Percentiles rank a stretch among this genome's conserved stretches.
Evolutionary conservation across 2,329 filamentous ascomycete genomes (phyloP).

Genomic region (Pseudogymnoascus sp.): DNA sequence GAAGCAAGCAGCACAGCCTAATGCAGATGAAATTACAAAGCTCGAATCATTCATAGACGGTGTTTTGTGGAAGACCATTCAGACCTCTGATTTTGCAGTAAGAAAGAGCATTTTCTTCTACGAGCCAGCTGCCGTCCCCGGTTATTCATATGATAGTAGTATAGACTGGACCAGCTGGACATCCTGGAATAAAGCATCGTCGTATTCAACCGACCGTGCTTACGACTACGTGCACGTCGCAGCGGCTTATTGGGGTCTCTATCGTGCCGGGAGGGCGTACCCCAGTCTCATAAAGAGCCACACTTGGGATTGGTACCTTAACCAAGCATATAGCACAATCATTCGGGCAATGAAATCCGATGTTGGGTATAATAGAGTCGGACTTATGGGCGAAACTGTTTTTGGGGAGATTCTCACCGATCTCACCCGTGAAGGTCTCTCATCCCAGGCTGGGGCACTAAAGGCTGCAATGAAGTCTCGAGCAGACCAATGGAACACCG

Average conservation of each 20-base stretch:
- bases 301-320: conserved; percentile 46
- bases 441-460: conserved; percentile 32
- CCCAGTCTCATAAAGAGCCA: conserved; percentile 35
- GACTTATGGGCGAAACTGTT: conserved; percentile 53
- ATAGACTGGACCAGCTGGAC: conserved; percentile 43
- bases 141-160: conserved; percentile 36
- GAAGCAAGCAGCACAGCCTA: conserved; percentile 46
- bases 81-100: conserved; percentile 40
- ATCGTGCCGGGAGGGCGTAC: conserved; percentile 43
- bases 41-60: conserved; percentile 46
- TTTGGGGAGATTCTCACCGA: conserved; percentile 45
- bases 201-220: conserved; percentile 41
- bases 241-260: conserved; percentile 49
- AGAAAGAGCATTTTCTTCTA: conserved; percentile 51
- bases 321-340: conserved; percentile 44
- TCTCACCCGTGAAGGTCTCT: conserved; percentile 39
- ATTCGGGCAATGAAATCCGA: conserved; percentile 32
- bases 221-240: conserved; percentile 53
- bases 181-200: conserved; percentile 40
- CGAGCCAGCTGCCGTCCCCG: conserved; percentile 33
- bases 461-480: conserved; percentile 40
- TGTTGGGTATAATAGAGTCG: conserved; percentile 37
- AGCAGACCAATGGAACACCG: conserved; percentile 40
- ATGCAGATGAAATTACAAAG: conserved; percentile 39
- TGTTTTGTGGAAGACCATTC: conserved; percentile 42